Percentiles rank a stretch among this genome's conserved stretches.
Evolutionary conservation across 257 asterid species (phyloP).

Genomic region (Lavandula angustifolia): DNA sequence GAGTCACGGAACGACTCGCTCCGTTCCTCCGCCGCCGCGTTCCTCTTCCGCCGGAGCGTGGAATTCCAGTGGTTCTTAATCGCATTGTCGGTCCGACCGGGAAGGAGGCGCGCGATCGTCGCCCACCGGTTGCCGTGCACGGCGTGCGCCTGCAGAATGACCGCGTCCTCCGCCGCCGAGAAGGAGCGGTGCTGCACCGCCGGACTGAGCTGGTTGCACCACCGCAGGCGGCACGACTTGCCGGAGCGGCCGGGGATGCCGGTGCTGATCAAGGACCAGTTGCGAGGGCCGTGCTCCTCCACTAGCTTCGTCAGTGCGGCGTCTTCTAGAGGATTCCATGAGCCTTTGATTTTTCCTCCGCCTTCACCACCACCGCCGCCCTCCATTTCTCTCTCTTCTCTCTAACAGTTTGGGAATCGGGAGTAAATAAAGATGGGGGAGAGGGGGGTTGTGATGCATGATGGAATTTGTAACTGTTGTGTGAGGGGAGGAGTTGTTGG

Average conservation of each 20-base stretch:
- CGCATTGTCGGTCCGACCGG: conserved; percentile 69
- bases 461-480: conserved; percentile 41
- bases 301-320: conserved; percentile 46
- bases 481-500: conserved; percentile 51
- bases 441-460: conserved; percentile 27
- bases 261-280: conserved; percentile 63
- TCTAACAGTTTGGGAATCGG: conserved; percentile 9
- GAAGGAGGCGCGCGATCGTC: conserved; percentile 55
- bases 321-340: conserved; percentile 69
- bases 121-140: conserved; percentile 67
- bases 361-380: not conserved
- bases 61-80: conserved; percentile 71
- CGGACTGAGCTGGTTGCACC: conserved; percentile 49
- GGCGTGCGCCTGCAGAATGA: conserved; percentile 50
- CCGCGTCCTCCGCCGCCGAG: conserved; percentile 53
- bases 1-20: conserved; percentile 38
- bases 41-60: conserved; percentile 48
- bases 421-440: not conserved
- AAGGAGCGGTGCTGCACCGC: conserved; percentile 64
- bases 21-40: conserved; percentile 28
- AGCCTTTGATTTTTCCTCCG: conserved; percentile 44
- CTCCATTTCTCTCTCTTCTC: conserved; percentile 2
- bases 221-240: conserved; percentile 60
- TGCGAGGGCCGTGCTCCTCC: conserved; percentile 64
- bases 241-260: conserved; percentile 68